Percentiles rank a stretch among this genome's conserved stretches.
These are phyloP conservation scores for Pyrrhoderma noxium DNA, from an alignment of 1,284 basidiomycete genomes.

Conservation along the genomic window DNA sequence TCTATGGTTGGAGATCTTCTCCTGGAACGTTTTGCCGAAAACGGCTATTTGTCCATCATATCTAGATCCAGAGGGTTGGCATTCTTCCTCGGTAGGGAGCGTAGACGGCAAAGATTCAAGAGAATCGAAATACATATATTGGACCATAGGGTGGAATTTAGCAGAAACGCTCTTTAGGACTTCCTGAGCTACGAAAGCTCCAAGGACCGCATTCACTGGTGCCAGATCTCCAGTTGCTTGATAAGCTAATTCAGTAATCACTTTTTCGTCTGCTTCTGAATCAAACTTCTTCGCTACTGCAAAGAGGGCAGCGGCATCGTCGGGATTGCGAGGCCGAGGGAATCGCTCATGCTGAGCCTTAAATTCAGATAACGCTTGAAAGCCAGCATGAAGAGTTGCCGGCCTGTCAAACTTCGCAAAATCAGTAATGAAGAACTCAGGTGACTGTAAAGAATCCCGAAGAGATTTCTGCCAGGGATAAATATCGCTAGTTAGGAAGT, in stretches of 20 bases:
- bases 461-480: constrained; percentile 75
- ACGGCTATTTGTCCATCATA: constrained; percentile 97
- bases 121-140: constrained; percentile 96
- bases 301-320: constrained; percentile 74
- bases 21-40: constrained; percentile 90
- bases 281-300: constrained; percentile 76
- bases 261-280: constrained; percentile 71
- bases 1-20: constrained; percentile 84
- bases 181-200: constrained; percentile 98
- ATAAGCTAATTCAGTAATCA: constrained; percentile 82
- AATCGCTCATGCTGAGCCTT: constrained; percentile 59
- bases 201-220: constrained; percentile 90
- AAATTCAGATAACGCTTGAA: constrained; percentile 91
- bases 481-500: constrained; percentile 1
- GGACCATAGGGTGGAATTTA: constrained; percentile 97
- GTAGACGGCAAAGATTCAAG: constrained; percentile 83
- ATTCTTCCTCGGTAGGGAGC: constrained; percentile 80
- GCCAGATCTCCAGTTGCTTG: constrained; percentile 92
- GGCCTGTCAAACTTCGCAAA: constrained; percentile 98
- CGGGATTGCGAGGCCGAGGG: constrained; percentile 78
- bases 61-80: constrained; percentile 74
- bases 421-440: constrained; percentile 93
- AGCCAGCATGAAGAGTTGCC: constrained; percentile 84
- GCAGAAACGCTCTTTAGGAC: constrained; percentile 96
- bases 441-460: constrained; percentile 74